Conservation (phyloP, 148 eudicot genomes). For the Euryodendron excelsum region DNA sequence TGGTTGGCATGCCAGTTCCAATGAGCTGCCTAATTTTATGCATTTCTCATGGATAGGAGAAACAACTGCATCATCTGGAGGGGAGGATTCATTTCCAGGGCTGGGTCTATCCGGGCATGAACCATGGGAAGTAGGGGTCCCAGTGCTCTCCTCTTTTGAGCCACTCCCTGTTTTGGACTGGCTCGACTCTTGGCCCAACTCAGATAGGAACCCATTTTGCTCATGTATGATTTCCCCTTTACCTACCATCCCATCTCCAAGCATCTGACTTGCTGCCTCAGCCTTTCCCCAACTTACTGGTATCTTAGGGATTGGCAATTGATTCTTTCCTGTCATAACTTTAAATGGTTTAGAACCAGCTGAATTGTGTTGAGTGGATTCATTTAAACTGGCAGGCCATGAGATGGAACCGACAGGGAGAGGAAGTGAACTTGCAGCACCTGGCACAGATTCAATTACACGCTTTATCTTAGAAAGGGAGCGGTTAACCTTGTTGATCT, state of each 20-base stretch:
- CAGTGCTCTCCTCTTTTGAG: conserved; percentile 67
- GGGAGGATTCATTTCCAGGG: conserved; percentile 45
- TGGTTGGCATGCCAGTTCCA: conserved; percentile 30
- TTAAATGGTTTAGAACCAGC: conserved; percentile 45
- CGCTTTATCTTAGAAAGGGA: conserved; percentile 42
- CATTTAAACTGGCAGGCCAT: conserved; percentile 61
- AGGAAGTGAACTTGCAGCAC: conserved; percentile 59
- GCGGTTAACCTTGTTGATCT: conserved; percentile 83
- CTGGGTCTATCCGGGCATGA: conserved; percentile 63
- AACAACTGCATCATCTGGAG: conserved; percentile 33
- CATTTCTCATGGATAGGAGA: conserved; percentile 33
- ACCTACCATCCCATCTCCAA: conserved; percentile 15
- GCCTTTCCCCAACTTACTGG: conserved; percentile 20
- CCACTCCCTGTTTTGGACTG: conserved; percentile 47
- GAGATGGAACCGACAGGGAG: conserved; percentile 49
- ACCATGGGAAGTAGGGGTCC: conserved; percentile 76
- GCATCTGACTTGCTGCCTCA: conserved; percentile 18
- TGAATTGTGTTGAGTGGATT: conserved; percentile 42
- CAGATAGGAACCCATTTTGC: conserved; percentile 23
- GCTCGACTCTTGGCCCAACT: conserved; percentile 21
- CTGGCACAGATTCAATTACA: conserved; percentile 89
- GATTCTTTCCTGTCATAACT: conserved; percentile 35
- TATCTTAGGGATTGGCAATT: conserved; percentile 16
- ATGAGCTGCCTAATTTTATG: conserved; percentile 23
- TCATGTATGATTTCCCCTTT: conserved; percentile 28